These are phyloP conservation scores for Calonectria hawksworthii DNA, from an alignment of 2,329 filamentous ascomycete genomes.

Conservation along the genomic window DNA sequence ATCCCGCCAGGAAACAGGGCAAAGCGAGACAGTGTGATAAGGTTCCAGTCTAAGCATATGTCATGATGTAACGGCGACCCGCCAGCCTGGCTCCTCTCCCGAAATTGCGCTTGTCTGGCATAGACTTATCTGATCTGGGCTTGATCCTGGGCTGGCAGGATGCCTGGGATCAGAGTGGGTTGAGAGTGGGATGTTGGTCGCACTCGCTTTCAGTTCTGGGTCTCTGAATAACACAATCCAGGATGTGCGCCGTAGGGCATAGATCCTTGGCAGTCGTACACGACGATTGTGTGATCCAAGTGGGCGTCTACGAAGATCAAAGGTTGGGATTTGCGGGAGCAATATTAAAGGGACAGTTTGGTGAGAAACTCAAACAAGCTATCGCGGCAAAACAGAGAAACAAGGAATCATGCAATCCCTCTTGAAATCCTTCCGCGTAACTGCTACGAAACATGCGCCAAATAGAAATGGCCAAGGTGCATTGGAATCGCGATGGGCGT, in stretches of 20 bases:
- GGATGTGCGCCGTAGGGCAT: neutral
- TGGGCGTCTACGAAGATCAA: neutral
- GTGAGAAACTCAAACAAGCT: neutral
- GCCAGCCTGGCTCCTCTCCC: slow-evolving; percentile 35
- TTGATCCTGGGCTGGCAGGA: slow-evolving; percentile 18
- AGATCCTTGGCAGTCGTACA: neutral
- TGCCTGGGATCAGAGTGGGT: neutral
- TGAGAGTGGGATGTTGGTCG: neutral
- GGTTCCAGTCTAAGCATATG: slow-evolving; percentile 15
- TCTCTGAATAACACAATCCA: neutral
- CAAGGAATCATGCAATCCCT: neutral
- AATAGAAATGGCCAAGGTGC: neutral
- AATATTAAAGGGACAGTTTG: neutral
- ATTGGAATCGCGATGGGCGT: neutral
- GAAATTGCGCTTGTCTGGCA: slow-evolving; percentile 38
- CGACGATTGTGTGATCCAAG: neutral
- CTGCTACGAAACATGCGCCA: neutral
- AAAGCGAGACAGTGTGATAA: slow-evolving; percentile 1
- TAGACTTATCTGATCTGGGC: slow-evolving; percentile 41
- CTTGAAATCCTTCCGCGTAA: neutral
- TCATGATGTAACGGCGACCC: slow-evolving; percentile 32
- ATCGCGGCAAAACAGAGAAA: neutral
- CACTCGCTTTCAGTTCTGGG: neutral
- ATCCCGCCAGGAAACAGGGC: neutral
- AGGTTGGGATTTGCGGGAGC: neutral